These are phyloP conservation scores for Pythium sukuiense DNA, from an alignment of 352 stramenopile genomes.

Conservation along the genomic window DNA sequence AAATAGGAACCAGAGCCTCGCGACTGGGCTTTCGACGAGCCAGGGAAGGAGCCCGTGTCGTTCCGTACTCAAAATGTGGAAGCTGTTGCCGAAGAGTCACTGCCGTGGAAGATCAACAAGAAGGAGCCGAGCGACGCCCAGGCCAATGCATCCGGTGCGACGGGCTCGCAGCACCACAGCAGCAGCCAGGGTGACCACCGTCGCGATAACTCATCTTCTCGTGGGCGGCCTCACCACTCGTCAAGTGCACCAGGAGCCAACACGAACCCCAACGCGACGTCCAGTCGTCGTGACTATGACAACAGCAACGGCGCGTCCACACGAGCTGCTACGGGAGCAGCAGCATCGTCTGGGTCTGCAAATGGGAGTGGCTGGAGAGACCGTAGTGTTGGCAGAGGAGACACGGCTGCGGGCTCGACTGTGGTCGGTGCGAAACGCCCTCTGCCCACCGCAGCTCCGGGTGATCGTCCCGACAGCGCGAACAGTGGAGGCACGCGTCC, in stretches of 20 bases:
- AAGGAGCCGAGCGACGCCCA: constrained; percentile 31
- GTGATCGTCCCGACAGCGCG: no score
- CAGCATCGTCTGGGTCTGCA: background rate
- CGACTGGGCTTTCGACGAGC: constrained; percentile 87
- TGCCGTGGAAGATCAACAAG: constrained; percentile 72
- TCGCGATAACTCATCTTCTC: constrained; percentile 26
- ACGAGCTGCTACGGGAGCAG: background rate
- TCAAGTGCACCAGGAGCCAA: constrained; percentile 5
- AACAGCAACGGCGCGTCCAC: constrained; percentile 15
- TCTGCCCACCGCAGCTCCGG: constrained; percentile 1
- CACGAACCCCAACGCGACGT: background rate
- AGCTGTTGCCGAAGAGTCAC: constrained; percentile 62
- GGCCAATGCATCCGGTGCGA: background rate
- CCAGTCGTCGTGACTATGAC: constrained; percentile 22
- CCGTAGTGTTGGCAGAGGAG: constrained; percentile 28
- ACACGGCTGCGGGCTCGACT: background rate
- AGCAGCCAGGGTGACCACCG: constrained; percentile 19
- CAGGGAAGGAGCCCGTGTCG: constrained; percentile 81
- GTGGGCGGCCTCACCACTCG: constrained; percentile 3
- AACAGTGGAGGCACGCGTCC: constrained; percentile 26
- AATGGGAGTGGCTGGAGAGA: constrained; percentile 20
- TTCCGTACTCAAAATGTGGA: constrained; percentile 86
- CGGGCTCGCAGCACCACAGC: constrained; percentile 32
- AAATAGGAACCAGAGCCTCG: constrained; percentile 76
- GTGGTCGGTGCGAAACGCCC: constrained; percentile 4